Base-by-base conservation (phyloP, 2,329 filamentous ascomycete genomes). In the Huntiella abstrusa region DNA sequence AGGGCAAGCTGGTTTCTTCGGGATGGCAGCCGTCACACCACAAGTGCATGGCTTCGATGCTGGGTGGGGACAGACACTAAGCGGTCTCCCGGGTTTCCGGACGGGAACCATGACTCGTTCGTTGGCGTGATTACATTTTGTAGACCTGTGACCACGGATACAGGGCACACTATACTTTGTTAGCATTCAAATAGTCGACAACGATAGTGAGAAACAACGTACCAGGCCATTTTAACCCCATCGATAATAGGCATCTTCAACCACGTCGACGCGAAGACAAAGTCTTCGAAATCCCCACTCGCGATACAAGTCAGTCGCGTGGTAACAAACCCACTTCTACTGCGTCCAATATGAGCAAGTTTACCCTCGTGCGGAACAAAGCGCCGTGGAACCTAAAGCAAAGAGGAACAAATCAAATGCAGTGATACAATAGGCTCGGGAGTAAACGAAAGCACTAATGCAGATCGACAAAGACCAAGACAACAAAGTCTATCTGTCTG, bases 181-280 rank as follows among this genome's bases (percentile, higher is more conserved):
- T 40, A 45, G 41, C 33, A 38, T 11, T 11, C 22, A 38, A 10
- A 28, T 28, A 28, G 19, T n/a, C n/a, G 34, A 5, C 36, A 47
- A 34, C 44, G 45, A 16, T 17, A 38, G 39, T 33, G 46, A 36
- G 8, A 43, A 17, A 33, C 34, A 43, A 66, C 77, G 56, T 70
- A 83, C 78, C 78, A 83, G 58, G 78, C 78, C 69, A 83, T 80
- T 62, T 80, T 80, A 59, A 75, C 67, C 51, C 77, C 78, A 56
- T 81, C 73, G 53, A 83, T 76, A 42, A 77, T 66, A 57, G 75
- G 75, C 78, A 82, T 82, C 47, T 58, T 66, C 58, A 28, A 28
- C 22, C 22, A 28, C 22, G 22, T 28, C 22, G 22, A 28, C 22
- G 22, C 2, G 7, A 28, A 28, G 22, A 28, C 22, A 28, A 28